Percentiles rank a stretch among this genome's conserved stretches.
phyloP scores from a whole-genome alignment of 176 grass and related monocot genomes.

The Neostapfia colusana region DNA sequence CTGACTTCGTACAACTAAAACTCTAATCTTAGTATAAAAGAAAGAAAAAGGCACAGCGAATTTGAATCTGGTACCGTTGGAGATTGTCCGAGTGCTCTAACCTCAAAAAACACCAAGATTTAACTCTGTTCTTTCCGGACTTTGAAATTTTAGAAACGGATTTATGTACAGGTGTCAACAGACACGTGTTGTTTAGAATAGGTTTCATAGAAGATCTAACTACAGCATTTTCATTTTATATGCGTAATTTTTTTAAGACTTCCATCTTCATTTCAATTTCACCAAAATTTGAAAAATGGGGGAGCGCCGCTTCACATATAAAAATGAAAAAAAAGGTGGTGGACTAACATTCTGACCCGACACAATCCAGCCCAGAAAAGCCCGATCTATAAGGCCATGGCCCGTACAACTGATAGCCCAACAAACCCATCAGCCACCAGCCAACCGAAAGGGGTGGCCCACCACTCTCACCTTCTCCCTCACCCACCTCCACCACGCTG shows the following conservation, averaged over 20 bases:
- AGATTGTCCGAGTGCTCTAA: too few relatives aligned
- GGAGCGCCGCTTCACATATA: neutral
- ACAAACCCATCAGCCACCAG: neutral
- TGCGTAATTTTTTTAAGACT: neutral
- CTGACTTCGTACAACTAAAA: too few relatives aligned
- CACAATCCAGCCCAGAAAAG: neutral
- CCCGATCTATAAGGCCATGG: too few relatives aligned
- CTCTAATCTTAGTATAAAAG: neutral
- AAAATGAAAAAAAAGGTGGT: neutral
- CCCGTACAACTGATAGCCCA: neutral
- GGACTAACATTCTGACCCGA: neutral
- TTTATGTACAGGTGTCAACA: too few relatives aligned
- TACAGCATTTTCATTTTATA: neutral
- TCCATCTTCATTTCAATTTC: neutral
- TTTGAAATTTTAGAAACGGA: too few relatives aligned
- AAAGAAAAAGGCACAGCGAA: neutral
- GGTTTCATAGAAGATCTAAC: neutral
- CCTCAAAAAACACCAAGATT: too few relatives aligned
- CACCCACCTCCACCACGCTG: slow-evolving; percentile 29
- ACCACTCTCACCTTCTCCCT: slow-evolving; percentile 15
- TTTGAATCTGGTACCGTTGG: too few relatives aligned
- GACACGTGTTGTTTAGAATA: too few relatives aligned
- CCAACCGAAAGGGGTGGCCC: slow-evolving; percentile 12
- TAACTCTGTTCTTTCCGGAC: too few relatives aligned
- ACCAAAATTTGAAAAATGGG: neutral